A percentile compares a stretch with the other conserved stretches of the same genome.
phyloP scores from a whole-genome alignment of 768 basidiomycete species.

The Lentinula aciculospora region DNA sequence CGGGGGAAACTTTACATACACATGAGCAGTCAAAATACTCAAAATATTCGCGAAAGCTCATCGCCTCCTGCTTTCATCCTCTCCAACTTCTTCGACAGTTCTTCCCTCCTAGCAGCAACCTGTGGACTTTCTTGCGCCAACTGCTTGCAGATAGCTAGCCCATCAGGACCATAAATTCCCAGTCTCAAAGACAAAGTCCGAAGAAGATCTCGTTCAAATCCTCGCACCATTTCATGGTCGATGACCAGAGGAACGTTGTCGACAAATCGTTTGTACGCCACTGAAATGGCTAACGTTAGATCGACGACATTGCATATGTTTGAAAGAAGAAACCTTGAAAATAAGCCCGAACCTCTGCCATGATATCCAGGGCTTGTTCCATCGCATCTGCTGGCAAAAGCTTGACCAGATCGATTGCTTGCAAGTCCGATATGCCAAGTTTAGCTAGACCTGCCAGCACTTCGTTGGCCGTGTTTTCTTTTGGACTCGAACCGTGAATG shows the following conservation, averaged over 20 bases:
- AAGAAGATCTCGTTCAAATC: constrained; percentile 41
- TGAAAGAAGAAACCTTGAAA: constrained; percentile 54
- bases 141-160: constrained; percentile 38
- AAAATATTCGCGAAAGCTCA: constrained; percentile 26
- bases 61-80: constrained; percentile 39
- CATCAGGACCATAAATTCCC: constrained; percentile 44
- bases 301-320: constrained; percentile 2
- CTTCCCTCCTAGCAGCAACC: constrained; percentile 38
- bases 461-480: neutral
- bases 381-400: constrained; percentile 45
- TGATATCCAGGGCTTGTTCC: constrained; percentile 55
- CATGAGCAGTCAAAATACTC: neutral
- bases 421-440: constrained; percentile 31
- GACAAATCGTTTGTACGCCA: constrained; percentile 53
- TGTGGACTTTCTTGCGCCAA: constrained; percentile 46
- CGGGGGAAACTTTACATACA: too few relatives aligned
- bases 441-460: constrained; percentile 23
- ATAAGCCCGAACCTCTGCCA: constrained; percentile 69
- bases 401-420: constrained; percentile 39
- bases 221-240: constrained; percentile 51
- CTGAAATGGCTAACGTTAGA: constrained; percentile 21
- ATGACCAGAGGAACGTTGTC: constrained; percentile 55
- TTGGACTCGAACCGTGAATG: neutral
- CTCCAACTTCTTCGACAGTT: constrained; percentile 45
- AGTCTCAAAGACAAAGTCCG: constrained; percentile 41